Evolutionary conservation across 1,284 basidiomycete species (phyloP).

Genomic region (Cerioporus squamosus): DNA sequence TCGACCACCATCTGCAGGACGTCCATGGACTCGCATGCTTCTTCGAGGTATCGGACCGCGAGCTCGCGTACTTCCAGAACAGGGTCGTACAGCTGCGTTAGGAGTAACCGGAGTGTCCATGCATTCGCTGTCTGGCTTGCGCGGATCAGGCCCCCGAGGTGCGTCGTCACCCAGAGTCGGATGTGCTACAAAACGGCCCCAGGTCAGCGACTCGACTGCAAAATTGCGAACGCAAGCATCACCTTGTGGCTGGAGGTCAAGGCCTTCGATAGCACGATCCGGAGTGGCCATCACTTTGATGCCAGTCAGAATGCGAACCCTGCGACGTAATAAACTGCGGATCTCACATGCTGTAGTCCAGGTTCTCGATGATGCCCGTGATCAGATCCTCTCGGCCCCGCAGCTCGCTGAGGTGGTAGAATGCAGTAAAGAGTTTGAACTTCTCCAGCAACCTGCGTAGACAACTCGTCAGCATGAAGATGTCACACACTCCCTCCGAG

Average conservation of each 20-base stretch:
- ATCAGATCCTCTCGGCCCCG: conserved; percentile 91
- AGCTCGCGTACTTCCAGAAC: conserved; percentile 88
- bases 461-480: too few relatives aligned
- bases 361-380: conserved; percentile 87
- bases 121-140: conserved; percentile 65
- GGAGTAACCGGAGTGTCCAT: conserved; percentile 88
- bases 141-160: conserved; percentile 83
- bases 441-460: conserved; percentile 80
- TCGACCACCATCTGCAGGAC: conserved; percentile 91
- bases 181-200: conserved; percentile 61
- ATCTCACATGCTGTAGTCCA: conserved; percentile 89
- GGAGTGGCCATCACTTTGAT: conserved; percentile 86
- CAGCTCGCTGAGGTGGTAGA: conserved; percentile 93
- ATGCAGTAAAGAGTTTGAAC: conserved; percentile 91
- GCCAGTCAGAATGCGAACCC: conserved; percentile 5
- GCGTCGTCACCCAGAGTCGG: conserved; percentile 87
- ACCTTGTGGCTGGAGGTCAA: conserved; percentile 91
- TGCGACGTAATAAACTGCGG: background rate
- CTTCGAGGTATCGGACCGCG: conserved; percentile 88
- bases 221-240: conserved; percentile 7
- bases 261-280: conserved; percentile 91
- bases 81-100: conserved; percentile 96
- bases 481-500: too few relatives aligned
- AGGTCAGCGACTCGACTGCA: background rate
- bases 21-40: conserved; percentile 85